Evolutionary conservation across 768 basidiomycete species (phyloP), one percentile per base, ranked within the genome.

Genomic region (Leccinum disarticulatum): DNA sequence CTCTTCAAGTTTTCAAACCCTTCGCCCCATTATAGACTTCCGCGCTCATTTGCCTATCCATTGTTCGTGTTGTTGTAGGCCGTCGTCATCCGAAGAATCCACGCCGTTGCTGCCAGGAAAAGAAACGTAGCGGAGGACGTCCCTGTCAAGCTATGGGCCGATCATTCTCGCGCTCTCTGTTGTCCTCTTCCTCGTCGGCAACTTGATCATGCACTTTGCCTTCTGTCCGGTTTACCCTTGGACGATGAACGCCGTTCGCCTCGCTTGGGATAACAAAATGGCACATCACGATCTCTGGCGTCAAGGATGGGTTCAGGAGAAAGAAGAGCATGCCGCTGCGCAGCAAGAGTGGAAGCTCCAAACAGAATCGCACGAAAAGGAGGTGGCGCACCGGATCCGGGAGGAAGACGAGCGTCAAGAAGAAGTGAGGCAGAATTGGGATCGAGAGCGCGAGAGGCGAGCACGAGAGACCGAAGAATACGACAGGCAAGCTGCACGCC

Each of bases 221-320:
- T 43, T 52, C 46, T 66, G 61, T 22, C 62, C 65, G 1, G 13
- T 61, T 22, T 67, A 61, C 22, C 62, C 66, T 3, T 55, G 9
- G 14, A 28, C 50, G 3, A 67, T 59, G 66, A 6, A 15, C 3
- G 17, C 22, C 22, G 47, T 64, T 19, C 59, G 66, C n/a, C 62
- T 25, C 6, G 53, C 14, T 9, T 66, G 66, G 65, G 41, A 55
- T 25, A 57, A 35, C 3, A 65, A 55, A 22, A 55, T 8, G 1
- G 46, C n/a, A 6, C n/a, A 48, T 1, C 53, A 67, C 6, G 19
- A 35, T 1, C 3, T 57, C n/a, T 1, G 31, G 2, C 59, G 0
- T 5, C 57, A 64, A 36, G 15, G 51, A 4, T 66, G 68, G 65
- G 35, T 7, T 2, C 57, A 50, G 2, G 62, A 66, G 27, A 4